A percentile compares a stretch with the other conserved stretches of the same genome.
These are phyloP conservation scores for Phylloporus rhodoxanthus DNA, from an alignment of 768 basidiomycete genomes.

Conservation along the genomic window DNA sequence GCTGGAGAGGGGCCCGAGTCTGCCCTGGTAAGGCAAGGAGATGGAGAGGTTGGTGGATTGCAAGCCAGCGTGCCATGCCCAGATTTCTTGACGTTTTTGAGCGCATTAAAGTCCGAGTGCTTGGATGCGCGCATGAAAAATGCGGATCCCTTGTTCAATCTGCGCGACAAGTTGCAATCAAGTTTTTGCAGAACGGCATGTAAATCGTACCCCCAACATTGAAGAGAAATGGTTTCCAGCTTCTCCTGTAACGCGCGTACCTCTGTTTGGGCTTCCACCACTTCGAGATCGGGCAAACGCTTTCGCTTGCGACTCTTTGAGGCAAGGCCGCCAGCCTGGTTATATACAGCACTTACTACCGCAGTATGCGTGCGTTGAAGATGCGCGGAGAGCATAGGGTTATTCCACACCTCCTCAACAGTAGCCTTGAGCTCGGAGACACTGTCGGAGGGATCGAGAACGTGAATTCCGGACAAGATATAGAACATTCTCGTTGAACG, in stretches of 20 bases:
- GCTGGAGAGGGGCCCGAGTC: not conserved
- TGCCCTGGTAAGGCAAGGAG: not conserved
- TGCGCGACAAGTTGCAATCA: slow-evolving; percentile 22
- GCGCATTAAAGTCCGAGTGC: slow-evolving; percentile 60
- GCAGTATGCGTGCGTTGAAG: slow-evolving; percentile 50
- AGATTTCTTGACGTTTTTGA: slow-evolving; percentile 28
- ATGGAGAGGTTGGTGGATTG: not conserved
- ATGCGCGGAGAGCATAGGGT: slow-evolving; percentile 54
- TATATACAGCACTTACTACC: slow-evolving; percentile 34
- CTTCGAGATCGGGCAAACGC: slow-evolving; percentile 20
- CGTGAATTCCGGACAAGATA: not conserved
- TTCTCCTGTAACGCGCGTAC: slow-evolving; percentile 43
- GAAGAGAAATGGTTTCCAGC: slow-evolving; percentile 48
- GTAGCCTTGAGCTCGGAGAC: slow-evolving; percentile 45
- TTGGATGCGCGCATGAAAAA: slow-evolving; percentile 60
- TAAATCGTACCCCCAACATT: slow-evolving; percentile 54
- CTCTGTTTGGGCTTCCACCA: slow-evolving; percentile 37
- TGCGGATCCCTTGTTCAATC: slow-evolving; percentile 47
- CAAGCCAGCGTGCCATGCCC: slow-evolving; percentile 31
- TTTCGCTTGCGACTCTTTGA: slow-evolving; percentile 33
- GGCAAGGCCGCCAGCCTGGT: slow-evolving; percentile 28
- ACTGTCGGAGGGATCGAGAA: slow-evolving; percentile 31
- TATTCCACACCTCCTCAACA: slow-evolving; percentile 44
- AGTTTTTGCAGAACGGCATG: not conserved
- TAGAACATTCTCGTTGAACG: not conserved